These are phyloP conservation scores for Rhizopogon roseolus DNA, from an alignment of 768 basidiomycete species.

Conservation along the genomic window DNA sequence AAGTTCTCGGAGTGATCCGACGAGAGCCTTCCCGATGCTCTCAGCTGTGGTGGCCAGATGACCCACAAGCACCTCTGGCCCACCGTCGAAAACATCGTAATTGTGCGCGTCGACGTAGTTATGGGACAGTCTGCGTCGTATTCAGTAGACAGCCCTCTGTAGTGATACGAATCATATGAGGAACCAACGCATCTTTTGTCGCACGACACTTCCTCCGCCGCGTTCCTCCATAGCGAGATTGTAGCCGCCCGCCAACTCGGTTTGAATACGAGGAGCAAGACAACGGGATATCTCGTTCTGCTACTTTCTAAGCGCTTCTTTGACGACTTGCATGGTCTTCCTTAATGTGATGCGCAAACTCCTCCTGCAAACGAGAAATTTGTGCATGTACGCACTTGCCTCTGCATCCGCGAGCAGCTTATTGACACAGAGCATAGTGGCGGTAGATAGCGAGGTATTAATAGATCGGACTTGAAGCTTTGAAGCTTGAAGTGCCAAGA, in stretches of 20 bases:
- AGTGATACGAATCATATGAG: too few relatives aligned
- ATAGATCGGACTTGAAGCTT: conserved; percentile 58
- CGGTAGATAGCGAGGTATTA: conserved; percentile 41
- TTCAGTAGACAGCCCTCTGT: not conserved
- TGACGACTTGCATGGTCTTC: conserved; percentile 43
- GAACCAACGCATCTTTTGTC: conserved; percentile 45
- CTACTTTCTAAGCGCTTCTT: conserved; percentile 43
- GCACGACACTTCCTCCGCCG: conserved; percentile 51
- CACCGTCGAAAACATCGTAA: conserved; percentile 47
- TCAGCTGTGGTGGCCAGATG: conserved; percentile 42
- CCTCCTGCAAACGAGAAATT: conserved; percentile 46
- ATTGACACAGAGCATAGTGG: conserved; percentile 32
- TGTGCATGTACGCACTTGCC: conserved; percentile 45
- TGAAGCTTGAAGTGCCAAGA: too few relatives aligned
- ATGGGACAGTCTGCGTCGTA: conserved; percentile 39
- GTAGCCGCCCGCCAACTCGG: conserved; percentile 47
- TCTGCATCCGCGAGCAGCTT: conserved; percentile 48
- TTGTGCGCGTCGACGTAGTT: conserved; percentile 38
- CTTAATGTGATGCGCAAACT: conserved; percentile 46
- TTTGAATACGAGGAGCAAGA: conserved; percentile 52
- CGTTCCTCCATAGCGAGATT: conserved; percentile 48
- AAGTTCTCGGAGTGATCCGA: conserved; percentile 40
- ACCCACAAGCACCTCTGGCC: conserved; percentile 46
- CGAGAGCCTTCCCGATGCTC: conserved; percentile 45
- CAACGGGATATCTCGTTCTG: conserved; percentile 59